Evolutionary conservation across 1,139 yeast genomes (phyloP).

Genomic region (Yarrowia galli): DNA sequence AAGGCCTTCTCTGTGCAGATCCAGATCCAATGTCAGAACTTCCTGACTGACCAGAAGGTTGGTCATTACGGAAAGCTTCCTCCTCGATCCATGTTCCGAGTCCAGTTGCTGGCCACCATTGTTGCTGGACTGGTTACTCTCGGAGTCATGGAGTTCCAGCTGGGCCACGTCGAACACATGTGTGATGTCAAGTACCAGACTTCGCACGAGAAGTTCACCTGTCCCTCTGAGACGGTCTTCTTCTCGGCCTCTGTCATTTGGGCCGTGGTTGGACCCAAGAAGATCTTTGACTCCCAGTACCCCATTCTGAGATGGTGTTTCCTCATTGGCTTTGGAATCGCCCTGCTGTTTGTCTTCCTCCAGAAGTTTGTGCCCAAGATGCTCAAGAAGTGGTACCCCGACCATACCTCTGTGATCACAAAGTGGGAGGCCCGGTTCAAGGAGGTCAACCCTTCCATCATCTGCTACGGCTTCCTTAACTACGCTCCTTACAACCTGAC

Average conservation of each 20-base stretch:
- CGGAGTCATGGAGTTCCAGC: conserved; percentile 61
- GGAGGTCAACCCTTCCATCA: conserved; percentile 59
- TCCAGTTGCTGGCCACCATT: conserved; percentile 58
- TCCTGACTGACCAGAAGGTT: conserved; percentile 62
- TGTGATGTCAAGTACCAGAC: conserved; percentile 43
- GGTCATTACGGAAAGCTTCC: conserved; percentile 67
- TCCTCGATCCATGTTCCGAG: conserved; percentile 65
- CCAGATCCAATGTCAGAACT: conserved; percentile 65
- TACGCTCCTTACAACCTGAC: conserved; percentile 61
- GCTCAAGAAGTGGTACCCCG: conserved; percentile 22
- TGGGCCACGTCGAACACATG: conserved; percentile 46
- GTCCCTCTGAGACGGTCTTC: conserved; percentile 54
- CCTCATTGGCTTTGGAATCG: conserved; percentile 51
- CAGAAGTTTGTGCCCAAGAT: conserved; percentile 52
- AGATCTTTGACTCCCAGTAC: conserved; percentile 57
- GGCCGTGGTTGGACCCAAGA: conserved; percentile 73
- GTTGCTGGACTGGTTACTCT: conserved; percentile 55
- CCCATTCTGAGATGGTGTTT: conserved; percentile 54
- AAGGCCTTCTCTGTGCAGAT: conserved; percentile 68
- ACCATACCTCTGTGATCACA: background rate
- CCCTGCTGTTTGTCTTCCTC: conserved; percentile 54
- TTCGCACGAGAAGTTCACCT: conserved; percentile 44
- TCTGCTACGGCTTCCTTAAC: conserved; percentile 56
- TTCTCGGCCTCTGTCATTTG: conserved; percentile 62
- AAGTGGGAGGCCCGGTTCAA: conserved; percentile 16